A percentile compares a stretch with the other conserved stretches of the same genome.
Conservation (phyloP, 257 asterid genomes). For the Ophiorrhiza pumila region DNA sequence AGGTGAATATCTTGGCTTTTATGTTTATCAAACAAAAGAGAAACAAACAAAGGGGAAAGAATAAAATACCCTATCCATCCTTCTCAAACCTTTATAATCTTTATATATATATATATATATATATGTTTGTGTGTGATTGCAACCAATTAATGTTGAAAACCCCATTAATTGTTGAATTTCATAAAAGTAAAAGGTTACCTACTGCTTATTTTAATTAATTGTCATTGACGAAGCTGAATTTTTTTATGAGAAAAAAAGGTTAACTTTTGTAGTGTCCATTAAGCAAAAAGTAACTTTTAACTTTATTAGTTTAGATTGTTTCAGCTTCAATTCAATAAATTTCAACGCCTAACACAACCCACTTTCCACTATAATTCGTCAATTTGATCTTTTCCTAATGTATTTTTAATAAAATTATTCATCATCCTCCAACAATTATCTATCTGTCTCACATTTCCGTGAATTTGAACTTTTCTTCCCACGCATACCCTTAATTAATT, state of each 20-base stretch:
- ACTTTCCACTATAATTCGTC: background rate
- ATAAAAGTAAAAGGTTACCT: slow-evolving; percentile 14
- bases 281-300: slow-evolving; percentile 20
- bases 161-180: slow-evolving; percentile 11
- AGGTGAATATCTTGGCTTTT: background rate
- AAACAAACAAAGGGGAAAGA: background rate
- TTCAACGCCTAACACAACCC: slow-evolving; percentile 12
- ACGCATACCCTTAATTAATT: no score
- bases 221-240: background rate
- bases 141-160: slow-evolving; percentile 17
- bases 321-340: background rate
- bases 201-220: slow-evolving; percentile 9
- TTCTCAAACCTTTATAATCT: background rate
- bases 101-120: no score
- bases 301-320: background rate
- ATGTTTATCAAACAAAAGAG: no score
- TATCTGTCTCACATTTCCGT: no score
- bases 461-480: no score
- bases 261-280: slow-evolving; percentile 17
- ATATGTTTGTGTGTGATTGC: background rate
- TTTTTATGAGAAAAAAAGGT: slow-evolving; percentile 7
- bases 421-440: no score
- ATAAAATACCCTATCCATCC: background rate
- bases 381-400: slow-evolving; percentile 9
- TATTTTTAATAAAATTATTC: no score